These are phyloP conservation scores for Aspergillus pseudoglaucus DNA, from an alignment of 2,329 filamentous ascomycete species.

Conservation along the genomic window DNA sequence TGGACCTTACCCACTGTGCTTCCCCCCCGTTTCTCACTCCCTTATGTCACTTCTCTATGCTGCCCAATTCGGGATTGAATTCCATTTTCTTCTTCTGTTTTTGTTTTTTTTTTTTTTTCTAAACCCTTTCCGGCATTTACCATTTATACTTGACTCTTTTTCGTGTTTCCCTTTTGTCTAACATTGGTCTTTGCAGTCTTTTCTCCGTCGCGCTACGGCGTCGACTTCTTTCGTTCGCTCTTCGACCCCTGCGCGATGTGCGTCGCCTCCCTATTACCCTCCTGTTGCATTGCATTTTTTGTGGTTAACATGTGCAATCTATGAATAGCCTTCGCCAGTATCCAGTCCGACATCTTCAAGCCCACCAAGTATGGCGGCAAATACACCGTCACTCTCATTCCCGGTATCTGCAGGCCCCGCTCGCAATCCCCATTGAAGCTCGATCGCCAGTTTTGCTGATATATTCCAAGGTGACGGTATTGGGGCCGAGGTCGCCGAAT, in stretches of 20 bases:
- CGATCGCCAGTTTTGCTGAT: slow-evolving; percentile 10
- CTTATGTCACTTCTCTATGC: slow-evolving; percentile 28
- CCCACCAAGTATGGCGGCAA: slow-evolving; percentile 98
- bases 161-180: neutral
- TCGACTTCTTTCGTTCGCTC: slow-evolving; percentile 42
- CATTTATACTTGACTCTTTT: neutral
- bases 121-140: neutral
- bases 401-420: slow-evolving; percentile 51
- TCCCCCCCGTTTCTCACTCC: slow-evolving; percentile 25
- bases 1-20: slow-evolving; percentile 34
- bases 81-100: neutral
- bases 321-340: slow-evolving; percentile 60
- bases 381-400: slow-evolving; percentile 97
- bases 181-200: slow-evolving; percentile 39
- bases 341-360: slow-evolving; percentile 96
- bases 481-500: slow-evolving; percentile 94
- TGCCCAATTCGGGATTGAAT: neutral
- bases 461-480: slow-evolving; percentile 72
- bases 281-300: slow-evolving; percentile 3
- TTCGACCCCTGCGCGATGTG: slow-evolving; percentile 51
- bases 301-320: slow-evolving; percentile 16
- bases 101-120: neutral
- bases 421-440: neutral
- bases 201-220: slow-evolving; percentile 50
- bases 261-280: slow-evolving; percentile 20